Base-by-base conservation (phyloP, 164 flowering plant genomes). In the Liriodendron chinense region DNA sequence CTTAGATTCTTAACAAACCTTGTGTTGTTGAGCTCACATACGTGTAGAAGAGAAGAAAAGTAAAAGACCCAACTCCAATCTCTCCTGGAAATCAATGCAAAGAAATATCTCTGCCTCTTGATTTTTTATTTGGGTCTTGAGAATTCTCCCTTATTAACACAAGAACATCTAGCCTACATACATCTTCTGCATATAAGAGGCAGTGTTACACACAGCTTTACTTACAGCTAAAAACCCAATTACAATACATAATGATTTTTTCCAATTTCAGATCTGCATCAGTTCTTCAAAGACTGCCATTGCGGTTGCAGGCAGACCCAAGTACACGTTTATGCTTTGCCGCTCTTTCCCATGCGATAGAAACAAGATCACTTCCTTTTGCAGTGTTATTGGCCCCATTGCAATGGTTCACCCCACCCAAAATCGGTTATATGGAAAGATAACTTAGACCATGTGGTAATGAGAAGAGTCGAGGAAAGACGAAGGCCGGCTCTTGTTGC, bases 371-470 rank as follows among this genome's bases (percentile, higher is more conserved):
- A 91, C 92, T 77, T 91, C 98, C 83, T 90, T 95, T 80, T 91
- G 97, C 80, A 95, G 81, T 20, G 85, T 86, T 20, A 91, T 98
- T 0, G 98, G 97, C 2, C 98, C 97, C 0, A 90, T 34, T 81
- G 72, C 57, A 87, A 14, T 7, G 99, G 94, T 75, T 88, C 93
- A 7, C 99, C 99, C 99, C 99, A 96, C 1, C 98, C 98, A 66
- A 94, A 96, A 65, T 96, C 92, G 0, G 88, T 85, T 0, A 86
- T 82, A 78, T 92, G 89, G 78, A 94, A 94, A 2, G 92, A 74
- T 34, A 96, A 81, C 78, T 84, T 90, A 34, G 97, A 89, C 99
- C 99, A 96, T 56, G 95, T 88, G 0, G 95, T 91, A 69, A 96
- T 88, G 73, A 91, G 62, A 16, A 94, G 90, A 2, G 97, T 91